These are phyloP conservation scores for Penicillium oxalicum DNA, from an alignment of 2,329 filamentous ascomycete genomes.

Conservation along the genomic window DNA sequence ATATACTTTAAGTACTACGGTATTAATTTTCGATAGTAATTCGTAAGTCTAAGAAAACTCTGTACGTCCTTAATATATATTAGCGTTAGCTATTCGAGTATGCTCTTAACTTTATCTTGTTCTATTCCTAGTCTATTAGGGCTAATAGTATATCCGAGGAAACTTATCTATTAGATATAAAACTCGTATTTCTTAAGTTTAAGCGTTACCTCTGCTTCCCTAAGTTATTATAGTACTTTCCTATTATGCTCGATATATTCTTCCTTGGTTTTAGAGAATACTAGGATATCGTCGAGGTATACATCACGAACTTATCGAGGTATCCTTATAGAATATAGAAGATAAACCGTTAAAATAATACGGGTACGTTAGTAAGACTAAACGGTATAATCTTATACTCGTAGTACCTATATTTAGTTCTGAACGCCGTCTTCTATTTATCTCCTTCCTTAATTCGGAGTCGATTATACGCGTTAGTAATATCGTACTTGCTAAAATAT, in stretches of 20 bases:
- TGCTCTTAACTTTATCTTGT: no score
- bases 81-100: no score
- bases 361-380: neutral
- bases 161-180: no score
- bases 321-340: neutral
- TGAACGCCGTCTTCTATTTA: neutral
- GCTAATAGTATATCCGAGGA: no score
- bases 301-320: neutral
- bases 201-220: neutral
- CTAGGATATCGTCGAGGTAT: conserved; percentile 1
- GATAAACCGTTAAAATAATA: neutral
- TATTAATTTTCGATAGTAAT: no score
- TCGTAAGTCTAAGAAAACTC: no score
- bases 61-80: no score
- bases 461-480: conserved; percentile 3
- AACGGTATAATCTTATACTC: neutral
- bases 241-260: neutral
- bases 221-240: neutral
- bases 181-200: neutral
- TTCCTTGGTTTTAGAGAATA: neutral
- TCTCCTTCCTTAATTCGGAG: conserved; percentile 2
- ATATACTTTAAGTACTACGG: no score
- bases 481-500: conserved; percentile 2
- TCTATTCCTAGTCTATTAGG: no score
- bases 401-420: neutral